Conservation (phyloP, 495 filamentous ascomycete genomes). For the Penicillium parvum region DNA sequence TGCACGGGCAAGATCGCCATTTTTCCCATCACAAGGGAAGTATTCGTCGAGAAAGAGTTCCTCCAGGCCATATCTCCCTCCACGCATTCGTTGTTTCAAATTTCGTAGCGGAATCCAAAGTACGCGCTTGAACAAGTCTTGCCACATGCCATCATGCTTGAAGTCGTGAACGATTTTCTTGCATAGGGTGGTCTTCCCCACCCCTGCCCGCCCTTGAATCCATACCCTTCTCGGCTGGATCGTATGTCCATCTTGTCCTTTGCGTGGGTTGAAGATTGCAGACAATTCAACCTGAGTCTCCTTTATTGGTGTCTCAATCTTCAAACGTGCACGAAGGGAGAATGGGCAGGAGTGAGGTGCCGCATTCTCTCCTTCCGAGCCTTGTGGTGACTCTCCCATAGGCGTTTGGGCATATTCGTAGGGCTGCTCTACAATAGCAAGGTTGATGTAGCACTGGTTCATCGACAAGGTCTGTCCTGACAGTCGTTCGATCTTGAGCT, state of each 20-base stretch:
- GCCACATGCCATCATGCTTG: conserved; percentile 14
- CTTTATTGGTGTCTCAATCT: background rate
- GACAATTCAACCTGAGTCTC: background rate
- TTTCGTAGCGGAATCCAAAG: conserved; percentile 36
- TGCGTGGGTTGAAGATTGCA: background rate
- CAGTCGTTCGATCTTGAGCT: conserved; percentile 20
- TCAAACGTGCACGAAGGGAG: background rate
- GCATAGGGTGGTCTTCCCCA: conserved; percentile 44
- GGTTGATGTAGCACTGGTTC: conserved; percentile 18
- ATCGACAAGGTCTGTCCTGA: conserved; percentile 13
- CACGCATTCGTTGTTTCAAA: conserved; percentile 15
- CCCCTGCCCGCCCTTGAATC: conserved; percentile 39
- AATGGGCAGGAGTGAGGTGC: background rate
- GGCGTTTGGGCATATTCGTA: too few species aligned
- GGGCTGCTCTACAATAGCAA: conserved; percentile 9
- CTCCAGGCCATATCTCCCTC: conserved; percentile 4
- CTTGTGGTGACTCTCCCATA: background rate
- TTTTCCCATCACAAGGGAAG: conserved; percentile 8
- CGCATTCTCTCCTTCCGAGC: background rate
- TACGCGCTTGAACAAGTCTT: conserved; percentile 28
- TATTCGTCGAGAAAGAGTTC: conserved; percentile 25
- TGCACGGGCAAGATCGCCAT: background rate
- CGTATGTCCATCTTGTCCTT: background rate
- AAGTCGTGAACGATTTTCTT: conserved; percentile 36
- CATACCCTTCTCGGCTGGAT: conserved; percentile 27